Percentiles rank a stretch among this genome's conserved stretches.
These are phyloP conservation scores for Oryza nivara DNA, from an alignment of 176 grass and related monocot genomes.

Conservation along the genomic window DNA sequence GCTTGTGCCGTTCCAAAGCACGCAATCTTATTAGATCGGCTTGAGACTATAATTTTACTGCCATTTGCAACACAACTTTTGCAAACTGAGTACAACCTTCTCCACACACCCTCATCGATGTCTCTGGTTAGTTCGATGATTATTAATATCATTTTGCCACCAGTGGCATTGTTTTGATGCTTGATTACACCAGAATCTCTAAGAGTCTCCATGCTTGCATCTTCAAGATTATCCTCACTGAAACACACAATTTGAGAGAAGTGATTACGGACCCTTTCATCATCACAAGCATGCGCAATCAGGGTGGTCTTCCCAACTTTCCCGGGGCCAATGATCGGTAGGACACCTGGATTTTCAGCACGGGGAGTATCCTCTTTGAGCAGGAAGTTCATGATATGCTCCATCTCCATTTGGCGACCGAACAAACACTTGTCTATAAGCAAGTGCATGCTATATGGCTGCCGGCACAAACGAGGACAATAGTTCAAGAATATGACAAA, in stretches of 20 bases:
- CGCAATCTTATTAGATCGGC: not conserved
- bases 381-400: not conserved
- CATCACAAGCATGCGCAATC: not conserved
- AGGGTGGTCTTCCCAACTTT: constrained; percentile 15
- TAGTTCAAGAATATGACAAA: not conserved
- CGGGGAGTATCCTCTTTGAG: not conserved
- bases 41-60: constrained; percentile 26
- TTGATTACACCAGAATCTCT: not conserved
- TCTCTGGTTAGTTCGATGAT: not conserved
- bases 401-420: not conserved
- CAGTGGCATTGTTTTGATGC: not conserved
- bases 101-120: not conserved
- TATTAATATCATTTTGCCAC: not conserved
- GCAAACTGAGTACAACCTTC: not conserved
- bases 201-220: not conserved
- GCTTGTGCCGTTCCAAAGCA: not conserved
- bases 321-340: too few species aligned
- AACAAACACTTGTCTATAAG: not conserved
- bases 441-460: not conserved
- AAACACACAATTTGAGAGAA: constrained; percentile 5
- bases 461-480: not conserved
- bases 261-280: constrained; percentile 19
- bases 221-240: too few species aligned
- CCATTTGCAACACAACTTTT: not conserved
- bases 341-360: too few species aligned